Evolutionary conservation across 768 basidiomycete genomes (phyloP), one percentile per base, ranked within the genome.

Genomic region (Suillus luteus): DNA sequence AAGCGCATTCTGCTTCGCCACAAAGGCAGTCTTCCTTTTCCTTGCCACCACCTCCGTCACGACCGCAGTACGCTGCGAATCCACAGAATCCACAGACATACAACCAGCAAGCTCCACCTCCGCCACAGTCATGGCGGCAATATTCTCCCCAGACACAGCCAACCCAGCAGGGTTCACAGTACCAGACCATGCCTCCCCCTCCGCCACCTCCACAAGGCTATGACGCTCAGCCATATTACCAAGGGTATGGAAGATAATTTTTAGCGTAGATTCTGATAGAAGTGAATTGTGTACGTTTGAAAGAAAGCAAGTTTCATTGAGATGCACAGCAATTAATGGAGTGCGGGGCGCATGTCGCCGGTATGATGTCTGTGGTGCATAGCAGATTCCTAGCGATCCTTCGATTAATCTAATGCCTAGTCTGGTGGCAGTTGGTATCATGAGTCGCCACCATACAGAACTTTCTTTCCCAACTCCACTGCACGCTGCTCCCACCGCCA

Each of bases 401-500:
- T 24, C 5, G 15, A 38, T 65, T 44, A 57, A 14, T 57, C 38
- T 57, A 38, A 24, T 40, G 38, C 55, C 55, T 40, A 11, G 17
- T 15, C 24, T 27, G 17, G 1, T 17, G 24, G 49, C 7, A 27
- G 27, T 51, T 38, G 57, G 38, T 41, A 41, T 57, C 41, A 57
- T 44, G 66, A 43, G 37, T 65, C 60, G 24, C 65, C 67, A 22
- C 84, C 82, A 68, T 85, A 84, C 59, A 87, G 55, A 62, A 80
- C 57, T 51, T 70, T 79, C 67, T 71, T 71, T 27, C 83, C 82
- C 85, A 84, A 84, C 7, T 78, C 80, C 52, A 76, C 75, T 37
- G 78, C 80, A 7, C 76, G 78, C 40, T 70, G 77, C 62, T 87
- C 86, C 79, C 81, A 82, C 40, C 74, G 73, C 31, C 78, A 73